phyloP scores from a whole-genome alignment of 2,329 filamentous ascomycete genomes.

The Epichloe bromicola region DNA sequence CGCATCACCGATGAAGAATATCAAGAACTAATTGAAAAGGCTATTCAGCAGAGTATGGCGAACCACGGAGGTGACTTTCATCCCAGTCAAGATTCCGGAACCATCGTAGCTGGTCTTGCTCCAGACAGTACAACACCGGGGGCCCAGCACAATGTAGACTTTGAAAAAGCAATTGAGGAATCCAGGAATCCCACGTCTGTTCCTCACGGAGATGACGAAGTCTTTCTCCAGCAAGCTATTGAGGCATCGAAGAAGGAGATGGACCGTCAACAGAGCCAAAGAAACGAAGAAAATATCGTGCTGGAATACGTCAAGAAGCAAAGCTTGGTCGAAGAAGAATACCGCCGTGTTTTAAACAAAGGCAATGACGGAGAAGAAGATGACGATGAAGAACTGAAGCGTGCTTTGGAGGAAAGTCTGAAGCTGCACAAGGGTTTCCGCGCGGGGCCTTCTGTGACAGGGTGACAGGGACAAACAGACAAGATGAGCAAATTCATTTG shows the following conservation, averaged over 20 bases:
- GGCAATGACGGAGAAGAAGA: slow-evolving; percentile 30
- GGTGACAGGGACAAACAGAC: not conserved
- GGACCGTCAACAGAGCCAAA: slow-evolving; percentile 26
- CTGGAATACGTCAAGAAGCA: slow-evolving; percentile 68
- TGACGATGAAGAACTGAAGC: slow-evolving; percentile 34
- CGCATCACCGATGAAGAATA: slow-evolving; percentile 45
- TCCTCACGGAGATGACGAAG: not conserved
- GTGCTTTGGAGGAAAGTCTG: slow-evolving; percentile 43
- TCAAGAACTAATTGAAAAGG: slow-evolving; percentile 41
- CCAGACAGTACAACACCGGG: not conserved
- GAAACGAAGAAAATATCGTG: slow-evolving; percentile 58
- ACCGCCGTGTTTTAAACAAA: slow-evolving; percentile 20
- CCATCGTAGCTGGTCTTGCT: slow-evolving; percentile 7
- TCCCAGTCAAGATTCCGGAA: slow-evolving; percentile 10
- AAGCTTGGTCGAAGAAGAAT: slow-evolving; percentile 56
- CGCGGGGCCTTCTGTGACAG: slow-evolving; percentile 13
- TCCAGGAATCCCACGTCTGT: slow-evolving; percentile 15
- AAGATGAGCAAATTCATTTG: not conserved
- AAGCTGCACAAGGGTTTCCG: slow-evolving; percentile 21
- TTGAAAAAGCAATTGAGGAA: slow-evolving; percentile 27
- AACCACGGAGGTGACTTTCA: slow-evolving; percentile 7
- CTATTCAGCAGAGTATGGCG: slow-evolving; percentile 38
- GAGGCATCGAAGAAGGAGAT: slow-evolving; percentile 30
- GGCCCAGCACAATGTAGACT: slow-evolving; percentile 15
- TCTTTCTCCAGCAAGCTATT: slow-evolving; percentile 32